These are phyloP conservation scores for Sarocladiaceae sp. DNA, from an alignment of 2,329 filamentous ascomycete genomes.

Conservation along the genomic window DNA sequence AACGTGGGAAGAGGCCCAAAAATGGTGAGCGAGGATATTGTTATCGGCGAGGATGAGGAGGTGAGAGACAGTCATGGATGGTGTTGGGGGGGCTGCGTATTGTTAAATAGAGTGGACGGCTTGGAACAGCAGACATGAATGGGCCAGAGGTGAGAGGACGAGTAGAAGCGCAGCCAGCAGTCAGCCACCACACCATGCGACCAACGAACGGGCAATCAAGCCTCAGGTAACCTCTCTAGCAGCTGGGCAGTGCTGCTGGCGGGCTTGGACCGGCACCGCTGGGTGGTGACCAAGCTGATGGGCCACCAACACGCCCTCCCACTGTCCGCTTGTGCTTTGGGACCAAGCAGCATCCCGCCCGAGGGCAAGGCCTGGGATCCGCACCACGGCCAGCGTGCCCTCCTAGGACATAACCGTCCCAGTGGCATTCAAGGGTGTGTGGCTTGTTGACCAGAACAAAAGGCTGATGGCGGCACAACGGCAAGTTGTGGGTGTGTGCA, in stretches of 20 bases:
- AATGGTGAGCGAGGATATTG: background rate
- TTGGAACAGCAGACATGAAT: too few relatives aligned
- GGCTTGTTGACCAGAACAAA: background rate
- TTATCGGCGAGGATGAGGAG: background rate
- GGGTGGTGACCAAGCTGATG: background rate
- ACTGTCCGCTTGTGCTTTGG: too few relatives aligned
- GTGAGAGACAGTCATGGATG: background rate
- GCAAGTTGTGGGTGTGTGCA: slow-evolving; percentile 8
- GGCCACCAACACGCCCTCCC: background rate
- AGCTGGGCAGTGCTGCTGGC: slow-evolving; percentile 6
- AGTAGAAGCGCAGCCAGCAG: background rate
- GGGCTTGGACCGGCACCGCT: slow-evolving; percentile 2
- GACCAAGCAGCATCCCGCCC: background rate
- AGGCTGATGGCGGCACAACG: slow-evolving; percentile 5
- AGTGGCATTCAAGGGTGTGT: slow-evolving; percentile 4
- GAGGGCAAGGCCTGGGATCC: slow-evolving; percentile 4
- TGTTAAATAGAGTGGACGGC: slow-evolving; percentile 9
- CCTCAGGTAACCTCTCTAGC: background rate
- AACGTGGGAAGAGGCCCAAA: slow-evolving; percentile 30
- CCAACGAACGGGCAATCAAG: slow-evolving; percentile 4
- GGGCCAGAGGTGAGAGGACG: slow-evolving; percentile 12
- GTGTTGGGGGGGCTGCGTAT: slow-evolving; percentile 3
- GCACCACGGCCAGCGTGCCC: too few relatives aligned
- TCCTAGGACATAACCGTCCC: background rate
- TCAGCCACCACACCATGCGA: slow-evolving; percentile 6